Evolutionary conservation across 2,329 filamentous ascomycete species (phyloP).

Genomic region (Pseudogymnoascus pannorum): DNA sequence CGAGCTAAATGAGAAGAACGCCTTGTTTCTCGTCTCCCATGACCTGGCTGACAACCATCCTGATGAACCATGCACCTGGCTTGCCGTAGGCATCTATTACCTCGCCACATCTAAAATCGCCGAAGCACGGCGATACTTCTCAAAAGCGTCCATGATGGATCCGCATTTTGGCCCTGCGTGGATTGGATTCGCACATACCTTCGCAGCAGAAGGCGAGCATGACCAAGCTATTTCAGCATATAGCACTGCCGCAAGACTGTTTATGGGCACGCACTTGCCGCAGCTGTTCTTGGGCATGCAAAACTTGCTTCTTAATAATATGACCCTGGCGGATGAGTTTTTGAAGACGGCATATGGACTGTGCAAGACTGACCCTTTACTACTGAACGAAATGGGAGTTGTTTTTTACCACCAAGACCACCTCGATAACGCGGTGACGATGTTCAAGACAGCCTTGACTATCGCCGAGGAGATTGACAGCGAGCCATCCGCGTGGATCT

Average conservation of each 20-base stretch:
- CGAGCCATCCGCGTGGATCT: slow-evolving; percentile 73
- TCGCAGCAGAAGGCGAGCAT: slow-evolving; percentile 94
- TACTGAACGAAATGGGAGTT: slow-evolving; percentile 92
- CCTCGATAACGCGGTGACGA: slow-evolving; percentile 63
- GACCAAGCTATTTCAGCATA: slow-evolving; percentile 98
- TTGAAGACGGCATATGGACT: slow-evolving; percentile 79
- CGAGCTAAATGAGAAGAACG: slow-evolving; percentile 78
- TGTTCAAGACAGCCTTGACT: slow-evolving; percentile 70
- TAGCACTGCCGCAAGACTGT: slow-evolving; percentile 86
- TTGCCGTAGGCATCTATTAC: slow-evolving; percentile 94
- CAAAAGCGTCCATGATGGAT: slow-evolving; percentile 95
- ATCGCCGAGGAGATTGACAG: slow-evolving; percentile 76
- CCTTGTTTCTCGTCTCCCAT: slow-evolving; percentile 85
- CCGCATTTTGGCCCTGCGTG: slow-evolving; percentile 94
- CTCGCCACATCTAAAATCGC: slow-evolving; percentile 82
- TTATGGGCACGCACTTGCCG: slow-evolving; percentile 93
- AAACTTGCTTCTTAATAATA: slow-evolving; percentile 91
- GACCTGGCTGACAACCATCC: slow-evolving; percentile 88
- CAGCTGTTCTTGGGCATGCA: slow-evolving; percentile 98
- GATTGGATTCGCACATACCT: slow-evolving; percentile 98
- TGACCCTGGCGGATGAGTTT: slow-evolving; percentile 89
- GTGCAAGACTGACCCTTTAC: slow-evolving; percentile 76
- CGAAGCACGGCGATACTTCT: slow-evolving; percentile 91
- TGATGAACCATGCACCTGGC: slow-evolving; percentile 83
- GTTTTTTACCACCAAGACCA: slow-evolving; percentile 91